phyloP scores from a whole-genome alignment of 2,329 filamentous ascomycete species.

The Alternaria rosae region DNA sequence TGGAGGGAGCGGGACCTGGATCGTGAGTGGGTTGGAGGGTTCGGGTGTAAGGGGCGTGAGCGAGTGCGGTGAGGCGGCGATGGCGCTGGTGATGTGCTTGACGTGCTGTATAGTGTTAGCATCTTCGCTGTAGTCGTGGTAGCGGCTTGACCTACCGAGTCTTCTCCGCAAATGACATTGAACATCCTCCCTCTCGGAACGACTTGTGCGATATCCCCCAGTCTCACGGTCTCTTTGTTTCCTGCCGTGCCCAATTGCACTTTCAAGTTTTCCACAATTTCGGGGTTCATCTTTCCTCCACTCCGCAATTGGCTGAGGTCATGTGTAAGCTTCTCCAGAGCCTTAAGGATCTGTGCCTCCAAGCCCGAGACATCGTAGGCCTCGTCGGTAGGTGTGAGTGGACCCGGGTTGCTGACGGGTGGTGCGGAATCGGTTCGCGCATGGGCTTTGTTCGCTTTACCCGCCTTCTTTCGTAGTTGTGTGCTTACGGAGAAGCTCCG shows the following conservation, averaged over 20 bases:
- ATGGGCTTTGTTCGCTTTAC: conserved; percentile 56
- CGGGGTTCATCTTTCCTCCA: conserved; percentile 69
- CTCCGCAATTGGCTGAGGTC: conserved; percentile 68
- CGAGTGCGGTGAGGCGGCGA: conserved; percentile 60
- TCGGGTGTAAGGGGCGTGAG: conserved; percentile 61
- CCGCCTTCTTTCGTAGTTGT: conserved; percentile 60
- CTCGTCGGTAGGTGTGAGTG: conserved; percentile 56
- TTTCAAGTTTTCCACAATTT: conserved; percentile 66
- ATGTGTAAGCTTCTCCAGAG: conserved; percentile 64
- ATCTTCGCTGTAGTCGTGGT: not conserved
- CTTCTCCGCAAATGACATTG: conserved; percentile 69
- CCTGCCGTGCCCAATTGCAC: conserved; percentile 62
- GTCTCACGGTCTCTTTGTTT: conserved; percentile 58
- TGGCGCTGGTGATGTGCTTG: conserved; percentile 62
- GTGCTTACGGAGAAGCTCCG: conserved; percentile 55
- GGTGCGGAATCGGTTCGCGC: conserved; percentile 47
- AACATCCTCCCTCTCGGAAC: conserved; percentile 69
- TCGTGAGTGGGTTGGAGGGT: conserved; percentile 57
- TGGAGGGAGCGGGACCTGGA: conserved; percentile 64
- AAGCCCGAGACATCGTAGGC: conserved; percentile 68
- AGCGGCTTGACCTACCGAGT: conserved; percentile 59
- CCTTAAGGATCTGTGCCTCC: conserved; percentile 62
- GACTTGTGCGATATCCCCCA: conserved; percentile 72
- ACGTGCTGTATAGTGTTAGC: conserved; percentile 54
- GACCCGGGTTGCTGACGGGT: conserved; percentile 30